A percentile compares a stretch with the other conserved stretches of the same genome.
Conservation (phyloP, 352 stramenopile genomes). For the Phytophthora pisi region DNA sequence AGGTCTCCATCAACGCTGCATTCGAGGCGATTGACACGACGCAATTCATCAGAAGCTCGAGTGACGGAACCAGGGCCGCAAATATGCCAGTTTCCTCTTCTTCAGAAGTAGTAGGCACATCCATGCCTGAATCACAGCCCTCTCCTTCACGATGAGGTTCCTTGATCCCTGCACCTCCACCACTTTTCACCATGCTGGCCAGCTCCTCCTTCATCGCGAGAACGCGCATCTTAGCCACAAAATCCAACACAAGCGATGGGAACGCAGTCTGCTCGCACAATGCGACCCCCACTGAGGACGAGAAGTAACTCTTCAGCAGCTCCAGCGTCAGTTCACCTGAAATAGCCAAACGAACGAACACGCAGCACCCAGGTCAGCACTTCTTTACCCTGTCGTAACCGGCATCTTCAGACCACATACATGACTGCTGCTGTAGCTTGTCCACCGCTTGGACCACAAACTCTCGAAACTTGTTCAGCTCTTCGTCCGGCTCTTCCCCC, state of each 20-base stretch:
- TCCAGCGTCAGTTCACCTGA: constrained; percentile 45
- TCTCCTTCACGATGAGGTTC: not conserved
- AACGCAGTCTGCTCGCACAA: constrained; percentile 79
- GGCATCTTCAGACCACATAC: constrained; percentile 30
- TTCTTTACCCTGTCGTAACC: not conserved
- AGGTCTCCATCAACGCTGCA: constrained; percentile 57
- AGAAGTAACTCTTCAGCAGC: constrained; percentile 61
- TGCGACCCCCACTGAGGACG: constrained; percentile 35
- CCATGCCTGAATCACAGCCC: not conserved
- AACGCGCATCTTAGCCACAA: constrained; percentile 58
- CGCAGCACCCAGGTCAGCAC: not conserved
- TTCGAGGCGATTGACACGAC: constrained; percentile 63
- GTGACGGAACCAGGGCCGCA: constrained; percentile 36
- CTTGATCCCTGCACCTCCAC: not conserved
- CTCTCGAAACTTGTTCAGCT: constrained; percentile 47
- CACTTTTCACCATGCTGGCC: constrained; percentile 18
- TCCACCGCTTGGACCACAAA: constrained; percentile 51
- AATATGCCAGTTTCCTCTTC: not conserved
- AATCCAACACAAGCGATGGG: constrained; percentile 70
- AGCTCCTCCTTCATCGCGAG: constrained; percentile 59
- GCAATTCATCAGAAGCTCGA: constrained; percentile 69
- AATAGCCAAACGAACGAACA: not conserved
- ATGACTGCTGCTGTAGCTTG: constrained; percentile 51
- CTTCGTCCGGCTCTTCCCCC: constrained; percentile 33
- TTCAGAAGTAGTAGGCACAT: not conserved